These are phyloP conservation scores for Nothomitra cinnamomea DNA, from an alignment of 2,329 filamentous ascomycete species.

Conservation along the genomic window DNA sequence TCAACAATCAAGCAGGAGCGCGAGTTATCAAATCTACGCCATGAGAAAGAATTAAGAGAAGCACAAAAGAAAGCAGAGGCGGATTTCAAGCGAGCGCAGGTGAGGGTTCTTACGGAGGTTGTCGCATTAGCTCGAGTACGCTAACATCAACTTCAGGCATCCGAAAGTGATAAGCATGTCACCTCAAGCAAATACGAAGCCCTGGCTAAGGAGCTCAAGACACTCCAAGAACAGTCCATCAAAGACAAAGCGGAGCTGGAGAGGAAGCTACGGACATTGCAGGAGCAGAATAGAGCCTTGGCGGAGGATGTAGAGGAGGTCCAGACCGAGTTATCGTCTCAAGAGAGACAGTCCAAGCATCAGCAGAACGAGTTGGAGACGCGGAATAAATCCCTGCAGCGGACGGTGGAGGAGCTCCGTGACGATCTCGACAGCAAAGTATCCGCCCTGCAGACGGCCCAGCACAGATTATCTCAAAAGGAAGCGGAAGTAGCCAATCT, in stretches of 20 bases:
- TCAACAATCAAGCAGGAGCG: slow-evolving; percentile 78
- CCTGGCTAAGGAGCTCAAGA: slow-evolving; percentile 35
- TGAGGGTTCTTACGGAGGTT: slow-evolving; percentile 13
- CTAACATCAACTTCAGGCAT: slow-evolving; percentile 20
- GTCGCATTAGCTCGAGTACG: not conserved
- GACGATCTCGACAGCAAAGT: slow-evolving; percentile 41
- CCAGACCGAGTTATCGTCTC: slow-evolving; percentile 54
- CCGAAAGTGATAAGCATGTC: slow-evolving; percentile 34
- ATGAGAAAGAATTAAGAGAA: slow-evolving; percentile 72
- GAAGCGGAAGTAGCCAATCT: slow-evolving; percentile 56
- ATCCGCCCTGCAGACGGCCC: slow-evolving; percentile 38
- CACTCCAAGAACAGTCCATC: slow-evolving; percentile 33
- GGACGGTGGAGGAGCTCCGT: slow-evolving; percentile 41
- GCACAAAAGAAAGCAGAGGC: slow-evolving; percentile 66
- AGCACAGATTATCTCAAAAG: slow-evolving; percentile 49
- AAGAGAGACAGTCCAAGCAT: slow-evolving; percentile 46
- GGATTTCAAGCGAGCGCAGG: slow-evolving; percentile 54
- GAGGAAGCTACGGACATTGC: slow-evolving; percentile 33
- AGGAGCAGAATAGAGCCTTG: slow-evolving; percentile 56
- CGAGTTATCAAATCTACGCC: slow-evolving; percentile 59
- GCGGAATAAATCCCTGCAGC: slow-evolving; percentile 39
- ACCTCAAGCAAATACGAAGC: slow-evolving; percentile 37
- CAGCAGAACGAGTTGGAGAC: slow-evolving; percentile 42
- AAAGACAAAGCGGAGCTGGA: slow-evolving; percentile 40
- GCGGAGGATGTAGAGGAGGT: slow-evolving; percentile 75